phyloP scores from a whole-genome alignment of 768 basidiomycete genomes.

The Flagelloscypha sp. region DNA sequence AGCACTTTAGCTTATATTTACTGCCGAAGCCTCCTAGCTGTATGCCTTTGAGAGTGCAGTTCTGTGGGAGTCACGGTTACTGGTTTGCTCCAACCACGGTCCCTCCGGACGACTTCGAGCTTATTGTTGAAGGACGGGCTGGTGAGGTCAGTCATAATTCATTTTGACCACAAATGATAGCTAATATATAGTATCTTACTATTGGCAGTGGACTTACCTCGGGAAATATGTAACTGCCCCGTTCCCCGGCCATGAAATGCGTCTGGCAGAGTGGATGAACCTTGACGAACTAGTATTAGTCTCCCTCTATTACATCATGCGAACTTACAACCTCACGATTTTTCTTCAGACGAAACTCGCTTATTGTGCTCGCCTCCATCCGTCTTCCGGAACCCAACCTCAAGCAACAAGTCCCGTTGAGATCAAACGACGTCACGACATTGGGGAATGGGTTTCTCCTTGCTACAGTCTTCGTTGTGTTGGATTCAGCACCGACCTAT shows the following conservation, averaged over 20 bases:
- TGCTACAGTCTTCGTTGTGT: conserved; percentile 20
- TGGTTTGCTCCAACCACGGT: conserved; percentile 20
- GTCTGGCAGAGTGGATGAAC: conserved; percentile 21
- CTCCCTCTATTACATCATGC: no score
- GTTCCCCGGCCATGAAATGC: conserved; percentile 18
- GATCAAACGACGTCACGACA: conserved; percentile 17
- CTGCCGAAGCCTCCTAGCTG: conserved; percentile 19
- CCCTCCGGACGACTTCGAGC: conserved; percentile 15
- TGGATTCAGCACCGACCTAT: conserved; percentile 15
- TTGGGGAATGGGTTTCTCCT: conserved; percentile 17
- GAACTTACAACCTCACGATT: background rate
- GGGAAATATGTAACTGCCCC: conserved; percentile 16
- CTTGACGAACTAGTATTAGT: conserved; percentile 24
- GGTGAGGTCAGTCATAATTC: conserved; percentile 11
- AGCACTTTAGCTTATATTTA: conserved; percentile 16
- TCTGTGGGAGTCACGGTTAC: conserved; percentile 19
- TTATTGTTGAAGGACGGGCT: conserved; percentile 18
- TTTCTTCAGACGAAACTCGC: conserved; percentile 12
- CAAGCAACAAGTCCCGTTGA: conserved; percentile 7
- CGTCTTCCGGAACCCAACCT: conserved; percentile 1
- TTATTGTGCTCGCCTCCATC: conserved; percentile 15
- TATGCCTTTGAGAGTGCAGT: conserved; percentile 19
- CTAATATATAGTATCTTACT: background rate
- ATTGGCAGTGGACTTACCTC: conserved; percentile 21
- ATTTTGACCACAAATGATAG: no score